These are phyloP conservation scores for Phytopythium boreale DNA, from an alignment of 352 stramenopile species.

Conservation along the genomic window DNA sequence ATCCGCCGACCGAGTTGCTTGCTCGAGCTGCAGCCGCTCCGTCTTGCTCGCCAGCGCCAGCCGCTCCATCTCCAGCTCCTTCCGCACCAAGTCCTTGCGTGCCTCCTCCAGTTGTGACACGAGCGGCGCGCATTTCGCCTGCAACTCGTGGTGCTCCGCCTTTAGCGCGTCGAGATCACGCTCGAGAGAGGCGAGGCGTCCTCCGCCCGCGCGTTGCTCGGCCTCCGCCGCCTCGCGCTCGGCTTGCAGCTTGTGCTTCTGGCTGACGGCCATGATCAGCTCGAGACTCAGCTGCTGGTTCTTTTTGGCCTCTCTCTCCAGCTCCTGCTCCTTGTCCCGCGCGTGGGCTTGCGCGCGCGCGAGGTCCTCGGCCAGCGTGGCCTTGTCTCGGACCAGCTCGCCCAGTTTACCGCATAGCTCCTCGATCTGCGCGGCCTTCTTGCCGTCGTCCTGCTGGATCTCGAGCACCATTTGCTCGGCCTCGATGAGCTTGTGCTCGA, in stretches of 20 bases:
- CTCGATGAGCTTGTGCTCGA: constrained; percentile 57
- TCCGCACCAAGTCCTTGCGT: constrained; percentile 36
- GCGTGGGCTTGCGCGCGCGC: constrained; percentile 31
- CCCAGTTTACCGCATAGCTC: constrained; percentile 57
- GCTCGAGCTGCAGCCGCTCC: constrained; percentile 33
- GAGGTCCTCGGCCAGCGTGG: constrained; percentile 28
- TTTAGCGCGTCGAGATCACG: constrained; percentile 10
- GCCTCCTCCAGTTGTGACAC: constrained; percentile 29
- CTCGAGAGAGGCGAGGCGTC: constrained; percentile 13
- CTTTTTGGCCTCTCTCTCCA: constrained; percentile 44
- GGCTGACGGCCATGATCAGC: constrained; percentile 63
- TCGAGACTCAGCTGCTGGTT: constrained; percentile 71
- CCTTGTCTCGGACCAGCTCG: constrained; percentile 46
- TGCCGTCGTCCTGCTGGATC: constrained; percentile 55
- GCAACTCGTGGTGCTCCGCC: constrained; percentile 21
- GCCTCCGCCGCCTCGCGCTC: constrained; percentile 28
- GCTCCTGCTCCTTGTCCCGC: constrained; percentile 22
- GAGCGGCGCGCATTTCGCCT: constrained; percentile 11
- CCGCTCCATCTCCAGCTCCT: constrained; percentile 49
- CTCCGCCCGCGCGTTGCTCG: constrained; percentile 15
- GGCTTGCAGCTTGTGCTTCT: constrained; percentile 43
- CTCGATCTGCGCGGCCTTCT: constrained; percentile 51
- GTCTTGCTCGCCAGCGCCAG: constrained; percentile 24
- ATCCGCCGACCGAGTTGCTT: constrained; percentile 27
- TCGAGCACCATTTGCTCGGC: constrained; percentile 62